Base-by-base conservation (phyloP, 768 basidiomycete species). In the Leucogyrophana mollusca region DNA sequence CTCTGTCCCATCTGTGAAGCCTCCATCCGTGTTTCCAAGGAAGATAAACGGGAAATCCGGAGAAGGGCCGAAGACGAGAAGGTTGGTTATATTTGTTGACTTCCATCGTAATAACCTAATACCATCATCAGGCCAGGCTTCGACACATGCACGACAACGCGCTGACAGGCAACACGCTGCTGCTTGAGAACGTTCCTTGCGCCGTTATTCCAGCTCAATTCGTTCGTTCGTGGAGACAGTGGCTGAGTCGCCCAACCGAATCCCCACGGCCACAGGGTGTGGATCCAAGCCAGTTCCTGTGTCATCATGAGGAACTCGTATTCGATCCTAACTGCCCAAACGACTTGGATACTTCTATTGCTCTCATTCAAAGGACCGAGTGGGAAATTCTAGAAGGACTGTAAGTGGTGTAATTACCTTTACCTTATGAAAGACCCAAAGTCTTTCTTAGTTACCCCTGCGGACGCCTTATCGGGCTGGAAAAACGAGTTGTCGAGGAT, bases 31-130 rank as follows among this genome's bases (percentile, higher is more conserved):
- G 72, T 69, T 25, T 80, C 78, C 6, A 79, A 74, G 56, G 82
- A 81, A 56, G 82, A 80, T 49, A 85, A 77, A 55, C 77, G 73
- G 33, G 83, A 80, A 52, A 52, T 75, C 34, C 80, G 85, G 33
- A 82, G 74, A 60, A 77, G 72, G 46, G 85, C 85, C 20, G 90
- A 90, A 58, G 81, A 85, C 16, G 90, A 91, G 67, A 90, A 88
- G 81, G 90, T 85, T 44, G 22, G 46, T 40, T 38, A 34, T 46
- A 32, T 38, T 38, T 44, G 42, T 46, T n/a, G 30, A 32, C 11
- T 14, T 22, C 33, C 9, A 21, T 25, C 43, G 16, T 45, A 51
- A 56, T 16, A 7, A 22, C n/a, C 23, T 50, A 38, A 32, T 18
- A 36, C 40, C 41, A 50, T 43, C 30, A 48, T 17, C 49, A 90